Evolutionary conservation across 805 yeast genomes (phyloP).

Genomic region (Schwanniomyces occidentalis): DNA sequence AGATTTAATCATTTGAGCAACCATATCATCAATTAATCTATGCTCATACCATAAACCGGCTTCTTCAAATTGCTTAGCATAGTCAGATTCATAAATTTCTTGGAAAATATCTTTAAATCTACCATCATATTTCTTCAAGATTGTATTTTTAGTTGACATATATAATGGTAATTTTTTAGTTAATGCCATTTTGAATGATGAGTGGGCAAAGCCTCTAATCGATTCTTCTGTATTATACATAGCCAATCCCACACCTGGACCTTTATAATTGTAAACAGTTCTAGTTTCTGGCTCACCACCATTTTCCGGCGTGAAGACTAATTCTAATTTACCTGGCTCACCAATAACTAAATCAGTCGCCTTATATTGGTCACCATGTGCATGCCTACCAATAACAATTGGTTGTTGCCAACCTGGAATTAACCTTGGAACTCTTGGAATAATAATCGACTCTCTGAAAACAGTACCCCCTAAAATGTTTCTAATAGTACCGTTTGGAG

Average conservation of each 20-base stretch:
- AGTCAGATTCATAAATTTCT: constrained; percentile 58
- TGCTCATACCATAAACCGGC: constrained; percentile 74
- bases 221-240: constrained; percentile 85
- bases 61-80: constrained; percentile 57
- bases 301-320: constrained; percentile 63
- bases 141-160: constrained; percentile 77
- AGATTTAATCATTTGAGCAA: constrained; percentile 84
- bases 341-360: constrained; percentile 73
- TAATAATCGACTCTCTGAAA: constrained; percentile 81
- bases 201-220: constrained; percentile 74
- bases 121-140: constrained; percentile 80
- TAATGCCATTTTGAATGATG: constrained; percentile 75
- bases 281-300: constrained; percentile 50
- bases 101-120: constrained; percentile 79
- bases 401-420: constrained; percentile 83
- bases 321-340: constrained; percentile 64
- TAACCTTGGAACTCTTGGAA: constrained; percentile 73
- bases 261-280: constrained; percentile 63
- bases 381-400: constrained; percentile 83
- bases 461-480: constrained; percentile 82
- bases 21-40: constrained; percentile 84
- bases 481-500: constrained; percentile 84
- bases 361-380: constrained; percentile 82
- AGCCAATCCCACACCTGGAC: constrained; percentile 73
- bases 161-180: constrained; percentile 62